Evolutionary conservation across 2,329 filamentous ascomycete genomes (phyloP).

Genomic region (Plectosphaerella sp.): DNA sequence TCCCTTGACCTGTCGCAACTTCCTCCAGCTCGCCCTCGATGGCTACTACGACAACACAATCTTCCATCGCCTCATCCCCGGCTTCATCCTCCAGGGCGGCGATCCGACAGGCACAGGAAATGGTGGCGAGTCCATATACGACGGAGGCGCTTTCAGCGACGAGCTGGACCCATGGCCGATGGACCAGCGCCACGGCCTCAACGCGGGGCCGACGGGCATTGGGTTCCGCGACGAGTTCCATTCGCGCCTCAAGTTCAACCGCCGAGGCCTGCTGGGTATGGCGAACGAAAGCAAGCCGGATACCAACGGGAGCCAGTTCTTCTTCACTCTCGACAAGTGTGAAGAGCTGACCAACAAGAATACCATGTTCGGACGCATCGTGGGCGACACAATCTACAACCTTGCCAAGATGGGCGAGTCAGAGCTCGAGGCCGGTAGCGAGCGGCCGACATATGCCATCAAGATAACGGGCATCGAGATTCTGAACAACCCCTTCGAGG

Average conservation of each 20-base stretch:
- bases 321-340: constrained; percentile 82
- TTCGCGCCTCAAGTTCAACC: constrained; percentile 86
- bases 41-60: constrained; percentile 92
- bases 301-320: constrained; percentile 95
- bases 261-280: constrained; percentile 90
- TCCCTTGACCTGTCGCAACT: constrained; percentile 88
- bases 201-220: constrained; percentile 54
- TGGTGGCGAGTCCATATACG: constrained; percentile 88
- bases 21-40: constrained; percentile 90
- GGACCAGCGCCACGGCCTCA: constrained; percentile 59
- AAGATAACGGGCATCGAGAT: constrained; percentile 73
- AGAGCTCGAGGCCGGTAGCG: constrained; percentile 73
- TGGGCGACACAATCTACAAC: constrained; percentile 94
- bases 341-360: constrained; percentile 86
- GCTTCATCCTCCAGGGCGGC: constrained; percentile 91
- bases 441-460: constrained; percentile 81
- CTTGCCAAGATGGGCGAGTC: constrained; percentile 88
- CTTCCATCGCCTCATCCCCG: constrained; percentile 88
- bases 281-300: constrained; percentile 76
- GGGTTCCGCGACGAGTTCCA: constrained; percentile 84
- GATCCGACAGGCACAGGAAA: constrained; percentile 91
- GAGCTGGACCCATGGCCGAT: constrained; percentile 70
- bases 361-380: constrained; percentile 88
- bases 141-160: constrained; percentile 71
- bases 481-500: constrained; percentile 75